phyloP scores from a whole-genome alignment of 108 stramenopile genomes.

The Skeletonema marinoi region DNA sequence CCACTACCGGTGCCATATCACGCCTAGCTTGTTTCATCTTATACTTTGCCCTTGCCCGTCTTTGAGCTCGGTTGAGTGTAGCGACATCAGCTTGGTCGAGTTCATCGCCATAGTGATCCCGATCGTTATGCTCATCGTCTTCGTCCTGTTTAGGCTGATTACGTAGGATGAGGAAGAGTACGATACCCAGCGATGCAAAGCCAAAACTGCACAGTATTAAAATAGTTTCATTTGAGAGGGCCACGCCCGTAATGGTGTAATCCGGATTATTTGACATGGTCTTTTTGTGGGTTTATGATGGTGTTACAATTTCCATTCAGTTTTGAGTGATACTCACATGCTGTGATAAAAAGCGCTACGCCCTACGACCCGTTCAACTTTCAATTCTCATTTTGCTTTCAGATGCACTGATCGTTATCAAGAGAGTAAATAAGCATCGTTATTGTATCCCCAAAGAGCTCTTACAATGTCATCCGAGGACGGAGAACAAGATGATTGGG shows the following conservation, averaged over 20 bases:
- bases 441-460: too few relatives aligned
- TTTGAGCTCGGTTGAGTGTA: conserved; percentile 64
- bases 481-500: background rate
- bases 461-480: background rate
- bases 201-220: conserved; percentile 28
- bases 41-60: conserved; percentile 64
- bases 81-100: conserved; percentile 62
- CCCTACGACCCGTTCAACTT: too few relatives aligned
- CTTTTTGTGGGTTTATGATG: too few relatives aligned
- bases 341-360: too few relatives aligned
- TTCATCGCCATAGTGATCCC: conserved; percentile 46
- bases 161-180: conserved; percentile 20
- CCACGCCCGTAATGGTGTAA: conserved; percentile 18
- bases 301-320: too few relatives aligned
- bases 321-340: too few relatives aligned
- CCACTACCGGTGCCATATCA: conserved; percentile 1
- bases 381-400: too few relatives aligned
- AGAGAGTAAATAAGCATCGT: too few relatives aligned
- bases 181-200: conserved; percentile 26
- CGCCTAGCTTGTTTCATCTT: conserved; percentile 68
- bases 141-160: background rate
- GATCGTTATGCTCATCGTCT: background rate
- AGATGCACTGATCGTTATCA: too few relatives aligned
- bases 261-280: background rate
- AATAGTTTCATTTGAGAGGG: conserved; percentile 27